Conservation (phyloP, 345 rosid genomes). For the Erodium maritimum region DNA sequence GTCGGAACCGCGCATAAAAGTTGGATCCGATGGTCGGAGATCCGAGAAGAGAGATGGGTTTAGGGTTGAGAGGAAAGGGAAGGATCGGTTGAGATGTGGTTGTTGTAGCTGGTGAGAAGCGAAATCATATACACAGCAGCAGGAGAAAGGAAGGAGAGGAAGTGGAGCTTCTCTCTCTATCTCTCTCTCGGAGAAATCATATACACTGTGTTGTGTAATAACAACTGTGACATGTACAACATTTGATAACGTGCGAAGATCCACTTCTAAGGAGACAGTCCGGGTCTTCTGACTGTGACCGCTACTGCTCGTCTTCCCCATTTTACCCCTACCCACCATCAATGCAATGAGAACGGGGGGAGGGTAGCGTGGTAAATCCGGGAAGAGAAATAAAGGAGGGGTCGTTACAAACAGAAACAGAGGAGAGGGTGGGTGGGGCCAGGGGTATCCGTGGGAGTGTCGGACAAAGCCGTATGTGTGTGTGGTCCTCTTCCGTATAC, state of each 20-base stretch:
- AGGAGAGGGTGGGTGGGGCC: neutral
- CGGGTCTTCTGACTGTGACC: slow-evolving; percentile 31
- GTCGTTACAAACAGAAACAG: neutral
- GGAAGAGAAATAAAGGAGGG: no score
- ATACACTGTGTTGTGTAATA: neutral
- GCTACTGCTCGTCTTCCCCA: neutral
- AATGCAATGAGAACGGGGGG: no score
- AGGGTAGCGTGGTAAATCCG: no score
- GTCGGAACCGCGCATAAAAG: neutral
- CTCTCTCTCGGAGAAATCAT: neutral
- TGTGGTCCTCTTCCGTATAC: neutral
- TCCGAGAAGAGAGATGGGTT: neutral
- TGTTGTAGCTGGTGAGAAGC: slow-evolving; percentile 5
- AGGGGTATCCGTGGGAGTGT: neutral
- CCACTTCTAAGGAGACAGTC: slow-evolving; percentile 40
- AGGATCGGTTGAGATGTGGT: slow-evolving; percentile 16
- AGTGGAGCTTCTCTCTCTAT: slow-evolving; percentile 5
- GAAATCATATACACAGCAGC: no score
- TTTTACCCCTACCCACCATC: neutral
- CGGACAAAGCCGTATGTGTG: neutral
- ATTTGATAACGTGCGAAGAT: slow-evolving; percentile 53
- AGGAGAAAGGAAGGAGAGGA: neutral
- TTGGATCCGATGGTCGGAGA: neutral
- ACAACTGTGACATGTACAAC: neutral
- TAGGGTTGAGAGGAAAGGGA: no score